A percentile compares a stretch with the other conserved stretches of the same genome.
Evolutionary conservation across 2,329 filamentous ascomycete genomes (phyloP).

Genomic region (Xylaria sp.): DNA sequence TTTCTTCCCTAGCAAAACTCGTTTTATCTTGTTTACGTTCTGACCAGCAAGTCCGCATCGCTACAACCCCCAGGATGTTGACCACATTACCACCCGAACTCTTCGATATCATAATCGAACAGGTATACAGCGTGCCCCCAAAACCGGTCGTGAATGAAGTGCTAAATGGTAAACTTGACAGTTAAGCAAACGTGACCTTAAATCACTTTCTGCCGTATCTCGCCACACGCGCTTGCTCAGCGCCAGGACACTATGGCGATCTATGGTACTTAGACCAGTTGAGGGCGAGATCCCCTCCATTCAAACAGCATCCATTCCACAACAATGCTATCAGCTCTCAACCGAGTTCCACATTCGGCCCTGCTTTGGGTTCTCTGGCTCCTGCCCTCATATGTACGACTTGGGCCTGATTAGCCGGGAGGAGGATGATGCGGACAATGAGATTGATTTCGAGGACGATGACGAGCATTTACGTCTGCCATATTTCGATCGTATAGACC

Average conservation of each 20-base stretch:
- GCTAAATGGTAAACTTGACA: not conserved
- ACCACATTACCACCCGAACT: slow-evolving; percentile 8
- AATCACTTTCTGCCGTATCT: slow-evolving; percentile 1
- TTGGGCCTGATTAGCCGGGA: not conserved
- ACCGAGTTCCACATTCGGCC: slow-evolving; percentile 5
- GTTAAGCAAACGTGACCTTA: not conserved
- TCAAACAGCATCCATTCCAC: not conserved
- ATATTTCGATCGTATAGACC: not conserved
- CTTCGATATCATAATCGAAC: not conserved
- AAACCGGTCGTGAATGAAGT: not conserved
- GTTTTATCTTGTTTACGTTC: too few species aligned
- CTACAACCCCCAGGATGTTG: not conserved
- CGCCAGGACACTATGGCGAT: not conserved
- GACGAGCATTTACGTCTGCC: not conserved
- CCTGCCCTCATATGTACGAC: not conserved
- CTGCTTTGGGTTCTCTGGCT: too few species aligned
- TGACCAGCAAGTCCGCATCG: too few species aligned
- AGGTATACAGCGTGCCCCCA: too few species aligned
- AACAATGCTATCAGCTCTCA: not conserved
- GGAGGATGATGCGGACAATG: not conserved
- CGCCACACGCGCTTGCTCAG: not conserved
- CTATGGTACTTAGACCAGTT: not conserved
- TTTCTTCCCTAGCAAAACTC: too few species aligned
- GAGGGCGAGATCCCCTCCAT: not conserved
- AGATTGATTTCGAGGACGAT: not conserved